Conservation (phyloP, 345 rosid genomes). For the Salix suchowensis region DNA sequence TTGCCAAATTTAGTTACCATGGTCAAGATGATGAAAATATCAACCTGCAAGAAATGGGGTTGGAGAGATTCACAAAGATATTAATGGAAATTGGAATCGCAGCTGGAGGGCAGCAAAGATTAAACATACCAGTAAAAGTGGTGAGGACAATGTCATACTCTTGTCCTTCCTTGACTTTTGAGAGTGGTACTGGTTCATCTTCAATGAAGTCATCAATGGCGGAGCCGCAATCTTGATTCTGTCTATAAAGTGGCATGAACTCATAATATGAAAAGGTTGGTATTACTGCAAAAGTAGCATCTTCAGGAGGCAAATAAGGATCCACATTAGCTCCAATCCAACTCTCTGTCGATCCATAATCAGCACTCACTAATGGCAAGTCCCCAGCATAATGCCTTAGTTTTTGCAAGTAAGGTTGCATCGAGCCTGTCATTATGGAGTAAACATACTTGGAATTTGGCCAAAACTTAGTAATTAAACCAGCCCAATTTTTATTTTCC, state of each 20-base stretch:
- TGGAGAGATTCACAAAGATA: neutral
- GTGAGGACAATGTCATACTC: slow-evolving; percentile 84
- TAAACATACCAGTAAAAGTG: slow-evolving; percentile 75
- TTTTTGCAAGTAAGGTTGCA: slow-evolving; percentile 68
- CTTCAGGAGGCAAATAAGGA: slow-evolving; percentile 62
- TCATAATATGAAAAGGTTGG: slow-evolving; percentile 91
- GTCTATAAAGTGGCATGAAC: slow-evolving; percentile 72
- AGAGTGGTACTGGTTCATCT: slow-evolving; percentile 71
- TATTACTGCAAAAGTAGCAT: slow-evolving; percentile 69
- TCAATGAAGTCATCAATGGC: slow-evolving; percentile 58
- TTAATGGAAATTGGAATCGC: neutral
- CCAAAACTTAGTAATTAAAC: slow-evolving; percentile 66
- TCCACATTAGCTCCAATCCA: slow-evolving; percentile 95
- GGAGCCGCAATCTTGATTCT: slow-evolving; percentile 27
- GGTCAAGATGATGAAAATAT: neutral
- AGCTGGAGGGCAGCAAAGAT: neutral
- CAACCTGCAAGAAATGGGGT: neutral
- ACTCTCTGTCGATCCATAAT: slow-evolving; percentile 91
- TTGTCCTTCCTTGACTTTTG: slow-evolving; percentile 68
- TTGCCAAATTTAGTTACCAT: neutral
- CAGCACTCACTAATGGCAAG: slow-evolving; percentile 79
- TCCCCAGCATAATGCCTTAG: slow-evolving; percentile 66
- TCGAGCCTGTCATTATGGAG: slow-evolving; percentile 94
- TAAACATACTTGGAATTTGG: slow-evolving; percentile 83
- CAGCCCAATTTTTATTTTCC: slow-evolving; percentile 46